Percentiles rank a stretch among this genome's conserved stretches.
Evolutionary conservation across 75 land plant genomes (phyloP).

Genomic region (Isoetes taiwanensis): DNA sequence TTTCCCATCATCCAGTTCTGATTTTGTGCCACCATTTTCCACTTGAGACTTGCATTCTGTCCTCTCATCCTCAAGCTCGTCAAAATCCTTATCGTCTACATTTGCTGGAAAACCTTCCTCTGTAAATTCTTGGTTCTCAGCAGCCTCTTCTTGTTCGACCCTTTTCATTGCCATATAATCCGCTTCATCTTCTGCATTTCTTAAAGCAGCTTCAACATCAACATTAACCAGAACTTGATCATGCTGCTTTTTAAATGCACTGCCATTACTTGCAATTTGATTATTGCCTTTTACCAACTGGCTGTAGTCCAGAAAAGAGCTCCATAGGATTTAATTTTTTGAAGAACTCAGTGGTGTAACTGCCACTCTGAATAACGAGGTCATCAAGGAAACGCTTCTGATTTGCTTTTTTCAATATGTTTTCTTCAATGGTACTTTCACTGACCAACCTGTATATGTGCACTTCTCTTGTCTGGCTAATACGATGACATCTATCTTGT

Average conservation of each 20-base stretch:
- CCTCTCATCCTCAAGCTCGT: constrained; percentile 44
- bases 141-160: constrained; percentile 92
- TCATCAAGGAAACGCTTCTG: constrained; percentile 95
- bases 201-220: constrained; percentile 89
- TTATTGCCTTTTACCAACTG: no score
- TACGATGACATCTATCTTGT: constrained; percentile 96
- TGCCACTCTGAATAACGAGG: constrained; percentile 97
- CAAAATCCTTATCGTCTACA: constrained; percentile 75
- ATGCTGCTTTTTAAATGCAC: neutral
- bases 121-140: constrained; percentile 85
- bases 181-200: constrained; percentile 96
- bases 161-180: constrained; percentile 98
- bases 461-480: constrained; percentile 98
- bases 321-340: constrained; percentile 96
- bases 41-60: constrained; percentile 2
- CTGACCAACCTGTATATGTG: constrained; percentile 89
- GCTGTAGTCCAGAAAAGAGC: constrained; percentile 64
- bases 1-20: neutral
- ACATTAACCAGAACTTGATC: constrained; percentile 16
- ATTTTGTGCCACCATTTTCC: constrained; percentile 5
- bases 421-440: constrained; percentile 98
- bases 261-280: no score
- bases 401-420: constrained; percentile 94
- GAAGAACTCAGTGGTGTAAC: constrained; percentile 97
- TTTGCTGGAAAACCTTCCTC: constrained; percentile 56